Percentiles rank a stretch among this genome's conserved stretches.
phyloP scores from a whole-genome alignment of 306 rosid genomes.

The Astragalus membranaceus region DNA sequence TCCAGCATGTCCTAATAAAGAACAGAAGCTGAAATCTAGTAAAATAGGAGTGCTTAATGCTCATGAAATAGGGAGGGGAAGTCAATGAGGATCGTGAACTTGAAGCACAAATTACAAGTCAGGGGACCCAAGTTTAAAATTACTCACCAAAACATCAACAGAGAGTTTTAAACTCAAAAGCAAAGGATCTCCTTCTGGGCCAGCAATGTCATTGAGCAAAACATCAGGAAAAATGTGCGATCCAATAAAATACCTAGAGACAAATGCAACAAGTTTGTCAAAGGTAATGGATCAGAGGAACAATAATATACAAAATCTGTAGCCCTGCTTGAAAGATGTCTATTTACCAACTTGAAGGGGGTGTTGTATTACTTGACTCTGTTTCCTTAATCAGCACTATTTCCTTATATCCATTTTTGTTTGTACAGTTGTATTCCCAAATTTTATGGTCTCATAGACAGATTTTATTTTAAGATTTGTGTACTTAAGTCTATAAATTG shows the following conservation, averaged over 20 bases:
- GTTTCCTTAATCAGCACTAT: neutral
- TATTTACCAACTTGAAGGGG: neutral
- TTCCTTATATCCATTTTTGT: neutral
- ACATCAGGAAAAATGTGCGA: slow-evolving; percentile 81
- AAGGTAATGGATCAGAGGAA: slow-evolving; percentile 7
- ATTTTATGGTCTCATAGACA: neutral
- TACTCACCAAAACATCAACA: slow-evolving; percentile 90
- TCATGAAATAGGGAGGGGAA: neutral
- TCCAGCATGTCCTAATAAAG: slow-evolving; percentile 3
- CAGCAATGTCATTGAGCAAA: slow-evolving; percentile 81
- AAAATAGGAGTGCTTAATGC: neutral
- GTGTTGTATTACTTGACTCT: neutral
- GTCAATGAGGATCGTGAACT: neutral
- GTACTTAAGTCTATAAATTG: neutral
- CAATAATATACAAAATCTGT: neutral
- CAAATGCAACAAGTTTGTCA: slow-evolving; percentile 24
- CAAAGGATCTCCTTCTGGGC: slow-evolving; percentile 89
- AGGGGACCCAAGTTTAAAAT: slow-evolving; percentile 11
- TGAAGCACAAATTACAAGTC: neutral
- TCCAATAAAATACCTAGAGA: slow-evolving; percentile 72
- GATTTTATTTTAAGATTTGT: neutral
- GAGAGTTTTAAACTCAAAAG: slow-evolving; percentile 92
- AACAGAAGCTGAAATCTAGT: slow-evolving; percentile 13
- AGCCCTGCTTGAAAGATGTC: neutral
- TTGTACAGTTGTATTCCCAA: neutral